Evolutionary conservation across 768 basidiomycete genomes (phyloP).

Genomic region (Lentinus brumalis): DNA sequence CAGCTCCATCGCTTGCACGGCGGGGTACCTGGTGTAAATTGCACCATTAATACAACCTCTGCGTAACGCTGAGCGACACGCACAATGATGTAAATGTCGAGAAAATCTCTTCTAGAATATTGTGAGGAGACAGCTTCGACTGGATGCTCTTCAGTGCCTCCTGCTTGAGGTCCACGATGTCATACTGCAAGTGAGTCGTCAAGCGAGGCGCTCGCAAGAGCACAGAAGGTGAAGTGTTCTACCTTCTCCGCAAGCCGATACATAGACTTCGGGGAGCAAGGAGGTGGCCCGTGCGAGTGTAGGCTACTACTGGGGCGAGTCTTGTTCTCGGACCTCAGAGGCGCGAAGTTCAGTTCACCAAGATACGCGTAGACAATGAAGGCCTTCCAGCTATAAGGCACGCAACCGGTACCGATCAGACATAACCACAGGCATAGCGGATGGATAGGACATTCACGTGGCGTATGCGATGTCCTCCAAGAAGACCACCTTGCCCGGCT

Average conservation of each 20-base stretch:
- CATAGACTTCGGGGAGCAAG: slow-evolving; percentile 29
- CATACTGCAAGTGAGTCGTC: too few species aligned
- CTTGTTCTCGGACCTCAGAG: slow-evolving; percentile 13
- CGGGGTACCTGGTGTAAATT: too few species aligned
- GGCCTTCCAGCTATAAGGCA: slow-evolving; percentile 14
- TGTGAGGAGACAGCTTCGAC: slow-evolving; percentile 20
- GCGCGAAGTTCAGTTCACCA: slow-evolving; percentile 17
- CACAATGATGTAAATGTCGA: slow-evolving; percentile 19
- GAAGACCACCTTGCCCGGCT: too few species aligned
- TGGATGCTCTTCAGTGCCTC: slow-evolving; percentile 20
- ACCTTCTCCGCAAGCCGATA: slow-evolving; percentile 28
- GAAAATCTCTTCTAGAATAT: slow-evolving; percentile 26
- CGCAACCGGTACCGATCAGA: too few species aligned
- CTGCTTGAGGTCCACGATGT: background rate
- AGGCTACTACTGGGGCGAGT: background rate
- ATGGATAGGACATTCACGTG: too few species aligned
- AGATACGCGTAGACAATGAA: slow-evolving; percentile 25
- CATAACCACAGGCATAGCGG: too few species aligned
- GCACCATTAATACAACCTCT: too few species aligned
- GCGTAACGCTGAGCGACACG: background rate
- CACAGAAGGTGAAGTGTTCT: too few species aligned
- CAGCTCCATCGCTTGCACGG: too few species aligned
- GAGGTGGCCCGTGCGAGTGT: too few species aligned
- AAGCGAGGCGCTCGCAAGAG: too few species aligned
- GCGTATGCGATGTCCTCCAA: too few species aligned